Conservation (phyloP, 2,329 filamentous ascomycete species). For the Aciculosporium take region DNA sequence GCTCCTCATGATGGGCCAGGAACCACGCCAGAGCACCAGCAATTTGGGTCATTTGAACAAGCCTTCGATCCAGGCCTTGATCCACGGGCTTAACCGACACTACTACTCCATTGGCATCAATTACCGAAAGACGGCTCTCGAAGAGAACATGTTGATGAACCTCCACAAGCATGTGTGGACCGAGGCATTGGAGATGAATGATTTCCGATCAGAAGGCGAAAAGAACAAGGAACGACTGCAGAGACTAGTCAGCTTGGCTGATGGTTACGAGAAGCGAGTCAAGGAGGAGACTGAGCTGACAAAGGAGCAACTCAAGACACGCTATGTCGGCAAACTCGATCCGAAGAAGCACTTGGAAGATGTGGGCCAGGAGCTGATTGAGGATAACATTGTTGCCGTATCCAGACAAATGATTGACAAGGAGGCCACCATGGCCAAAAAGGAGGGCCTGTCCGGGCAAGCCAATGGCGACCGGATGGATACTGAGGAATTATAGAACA, state of each 20-base stretch:
- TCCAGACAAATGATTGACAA: constrained; percentile 99
- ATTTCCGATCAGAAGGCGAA: constrained; percentile 73
- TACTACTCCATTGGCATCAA: constrained; percentile 99
- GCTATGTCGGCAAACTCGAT: constrained; percentile 97
- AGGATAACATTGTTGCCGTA: constrained; percentile 99
- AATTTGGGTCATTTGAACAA: constrained; percentile 98
- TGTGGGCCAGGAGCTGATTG: constrained; percentile 89
- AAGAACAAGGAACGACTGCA: constrained; percentile 81
- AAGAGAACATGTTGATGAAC: constrained; percentile 99
- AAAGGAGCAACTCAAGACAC: constrained; percentile 94
- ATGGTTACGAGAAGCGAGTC: constrained; percentile 96
- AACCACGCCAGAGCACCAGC: constrained; percentile 92
- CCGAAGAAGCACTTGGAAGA: constrained; percentile 99
- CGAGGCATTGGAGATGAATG: constrained; percentile 90
- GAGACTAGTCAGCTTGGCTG: constrained; percentile 74
- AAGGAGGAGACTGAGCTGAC: constrained; percentile 97
- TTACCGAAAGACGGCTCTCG: constrained; percentile 91
- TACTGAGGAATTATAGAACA: constrained; percentile 34
- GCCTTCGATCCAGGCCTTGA: constrained; percentile 97
- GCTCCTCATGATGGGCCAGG: constrained; percentile 93
- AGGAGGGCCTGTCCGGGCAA: constrained; percentile 39
- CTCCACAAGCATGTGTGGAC: constrained; percentile 99
- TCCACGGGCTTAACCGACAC: constrained; percentile 93
- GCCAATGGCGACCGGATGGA: constrained; percentile 53
- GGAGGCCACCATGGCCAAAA: constrained; percentile 80